Percentiles rank a stretch among this genome's conserved stretches.
Evolutionary conservation across 352 stramenopile species (phyloP).

Genomic region (Phytophthora palmivora): DNA sequence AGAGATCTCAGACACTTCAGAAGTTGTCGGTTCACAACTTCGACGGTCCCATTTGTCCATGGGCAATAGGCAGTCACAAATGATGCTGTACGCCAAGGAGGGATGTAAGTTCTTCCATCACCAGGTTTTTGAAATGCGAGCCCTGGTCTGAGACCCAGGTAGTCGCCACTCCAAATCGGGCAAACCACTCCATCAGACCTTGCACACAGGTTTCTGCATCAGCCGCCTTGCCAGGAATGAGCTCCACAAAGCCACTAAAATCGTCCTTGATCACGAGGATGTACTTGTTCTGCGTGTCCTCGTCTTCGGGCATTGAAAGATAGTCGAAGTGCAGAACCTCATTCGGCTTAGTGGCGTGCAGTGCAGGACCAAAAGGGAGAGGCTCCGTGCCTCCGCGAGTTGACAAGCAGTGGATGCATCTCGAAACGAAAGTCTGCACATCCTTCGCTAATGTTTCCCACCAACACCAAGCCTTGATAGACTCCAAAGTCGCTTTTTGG

Average conservation of each 20-base stretch:
- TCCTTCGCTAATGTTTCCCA: constrained; percentile 35
- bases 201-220: too few species aligned
- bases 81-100: not conserved
- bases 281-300: constrained; percentile 24
- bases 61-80: not conserved
- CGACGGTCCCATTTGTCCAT: not conserved
- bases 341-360: constrained; percentile 44
- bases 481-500: constrained; percentile 9
- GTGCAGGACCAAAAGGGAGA: constrained; percentile 20
- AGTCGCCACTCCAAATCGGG: not conserved
- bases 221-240: too few species aligned
- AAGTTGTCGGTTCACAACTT: not conserved
- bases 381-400: constrained; percentile 5
- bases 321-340: constrained; percentile 50
- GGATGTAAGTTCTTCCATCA: not conserved
- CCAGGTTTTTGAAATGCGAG: not conserved
- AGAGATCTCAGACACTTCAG: too few species aligned
- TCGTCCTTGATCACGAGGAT: constrained; percentile 6
- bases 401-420: constrained; percentile 33
- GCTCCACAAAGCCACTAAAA: constrained; percentile 5
- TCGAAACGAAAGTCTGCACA: constrained; percentile 7
- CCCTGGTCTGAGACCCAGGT: not conserved
- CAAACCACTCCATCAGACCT: not conserved
- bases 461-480: constrained; percentile 24
- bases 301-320: constrained; percentile 21